phyloP scores from a whole-genome alignment of 768 basidiomycete species.

The Pisolithus marmoratus region DNA sequence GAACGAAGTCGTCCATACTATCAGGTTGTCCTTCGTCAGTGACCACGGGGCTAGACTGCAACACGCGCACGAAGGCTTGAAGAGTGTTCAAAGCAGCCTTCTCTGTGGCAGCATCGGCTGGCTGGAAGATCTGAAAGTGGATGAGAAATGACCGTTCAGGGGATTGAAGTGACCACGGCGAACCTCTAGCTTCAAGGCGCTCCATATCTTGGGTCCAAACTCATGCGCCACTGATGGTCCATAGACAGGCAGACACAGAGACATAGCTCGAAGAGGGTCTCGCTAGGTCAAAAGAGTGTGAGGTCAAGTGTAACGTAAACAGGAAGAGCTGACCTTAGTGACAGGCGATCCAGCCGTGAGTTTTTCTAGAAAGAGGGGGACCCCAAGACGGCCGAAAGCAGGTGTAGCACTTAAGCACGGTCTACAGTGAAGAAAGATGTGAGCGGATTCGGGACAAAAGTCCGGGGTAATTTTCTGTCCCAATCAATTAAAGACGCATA shows the following conservation, averaged over 20 bases:
- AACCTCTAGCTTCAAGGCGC: slow-evolving; percentile 85
- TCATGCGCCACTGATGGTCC: slow-evolving; percentile 57
- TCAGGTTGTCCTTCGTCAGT: slow-evolving; percentile 34
- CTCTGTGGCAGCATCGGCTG: slow-evolving; percentile 74
- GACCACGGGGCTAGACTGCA: slow-evolving; percentile 46
- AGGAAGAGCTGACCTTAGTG: slow-evolving; percentile 58
- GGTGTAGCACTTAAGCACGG: slow-evolving; percentile 78
- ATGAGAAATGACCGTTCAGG: background rate
- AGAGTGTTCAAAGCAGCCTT: slow-evolving; percentile 65
- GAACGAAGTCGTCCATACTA: slow-evolving; percentile 51
- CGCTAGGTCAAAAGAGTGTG: slow-evolving; percentile 41
- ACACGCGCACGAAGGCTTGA: slow-evolving; percentile 66
- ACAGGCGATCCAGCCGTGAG: slow-evolving; percentile 72
- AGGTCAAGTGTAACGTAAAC: background rate
- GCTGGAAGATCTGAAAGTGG: slow-evolving; percentile 77
- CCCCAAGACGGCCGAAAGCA: slow-evolving; percentile 75
- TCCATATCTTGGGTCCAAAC: slow-evolving; percentile 81
- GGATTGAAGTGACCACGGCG: background rate
- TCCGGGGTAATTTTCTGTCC: too few species aligned
- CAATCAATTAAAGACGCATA: slow-evolving; percentile 21
- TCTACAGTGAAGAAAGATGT: slow-evolving; percentile 21
- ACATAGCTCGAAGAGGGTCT: slow-evolving; percentile 79
- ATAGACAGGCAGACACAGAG: slow-evolving; percentile 77
- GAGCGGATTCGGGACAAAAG: background rate
- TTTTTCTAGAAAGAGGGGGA: slow-evolving; percentile 90